phyloP scores from a whole-genome alignment of 2,329 filamentous ascomycete species.

The Thelonectria rubi region DNA sequence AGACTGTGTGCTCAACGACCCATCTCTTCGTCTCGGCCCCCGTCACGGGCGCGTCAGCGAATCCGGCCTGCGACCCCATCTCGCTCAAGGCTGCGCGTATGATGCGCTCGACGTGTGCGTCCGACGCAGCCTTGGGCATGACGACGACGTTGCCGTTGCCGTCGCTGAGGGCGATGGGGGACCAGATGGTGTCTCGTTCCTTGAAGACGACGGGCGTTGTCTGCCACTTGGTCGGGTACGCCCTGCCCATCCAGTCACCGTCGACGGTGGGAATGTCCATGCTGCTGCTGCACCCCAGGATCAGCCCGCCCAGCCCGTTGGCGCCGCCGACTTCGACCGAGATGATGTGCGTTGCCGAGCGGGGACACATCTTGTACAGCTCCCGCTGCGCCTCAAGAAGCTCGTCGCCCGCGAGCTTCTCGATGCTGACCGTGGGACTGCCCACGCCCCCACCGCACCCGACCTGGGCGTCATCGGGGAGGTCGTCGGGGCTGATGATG shows the following conservation, averaged over 20 bases:
- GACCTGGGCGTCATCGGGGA: slow-evolving; percentile 60
- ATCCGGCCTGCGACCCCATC: slow-evolving; percentile 63
- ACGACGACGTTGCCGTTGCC: slow-evolving; percentile 61
- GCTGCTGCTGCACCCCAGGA: slow-evolving; percentile 62
- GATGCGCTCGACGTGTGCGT: slow-evolving; percentile 58
- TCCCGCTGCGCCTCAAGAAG: slow-evolving; percentile 60
- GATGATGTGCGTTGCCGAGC: slow-evolving; percentile 64
- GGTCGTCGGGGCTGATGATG: slow-evolving; percentile 60
- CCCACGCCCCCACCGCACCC: slow-evolving; percentile 67
- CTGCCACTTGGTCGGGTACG: slow-evolving; percentile 65
- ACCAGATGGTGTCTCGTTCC: slow-evolving; percentile 56
- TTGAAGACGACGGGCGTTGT: slow-evolving; percentile 63
- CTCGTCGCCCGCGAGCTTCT: slow-evolving; percentile 67
- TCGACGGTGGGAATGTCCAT: slow-evolving; percentile 63
- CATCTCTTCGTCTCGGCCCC: slow-evolving; percentile 60
- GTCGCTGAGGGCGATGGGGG: slow-evolving; percentile 58
- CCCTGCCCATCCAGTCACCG: slow-evolving; percentile 66
- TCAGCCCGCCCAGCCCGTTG: slow-evolving; percentile 68
- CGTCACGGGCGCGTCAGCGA: slow-evolving; percentile 58
- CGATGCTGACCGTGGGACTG: slow-evolving; percentile 67
- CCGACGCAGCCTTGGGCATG: slow-evolving; percentile 59
- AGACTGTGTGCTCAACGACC: slow-evolving; percentile 62
- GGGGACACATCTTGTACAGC: slow-evolving; percentile 60
- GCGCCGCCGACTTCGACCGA: slow-evolving; percentile 73
- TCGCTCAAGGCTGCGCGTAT: slow-evolving; percentile 61